phyloP scores from a whole-genome alignment of 805 yeast genomes.

The Hanseniaspora lindneri region DNA sequence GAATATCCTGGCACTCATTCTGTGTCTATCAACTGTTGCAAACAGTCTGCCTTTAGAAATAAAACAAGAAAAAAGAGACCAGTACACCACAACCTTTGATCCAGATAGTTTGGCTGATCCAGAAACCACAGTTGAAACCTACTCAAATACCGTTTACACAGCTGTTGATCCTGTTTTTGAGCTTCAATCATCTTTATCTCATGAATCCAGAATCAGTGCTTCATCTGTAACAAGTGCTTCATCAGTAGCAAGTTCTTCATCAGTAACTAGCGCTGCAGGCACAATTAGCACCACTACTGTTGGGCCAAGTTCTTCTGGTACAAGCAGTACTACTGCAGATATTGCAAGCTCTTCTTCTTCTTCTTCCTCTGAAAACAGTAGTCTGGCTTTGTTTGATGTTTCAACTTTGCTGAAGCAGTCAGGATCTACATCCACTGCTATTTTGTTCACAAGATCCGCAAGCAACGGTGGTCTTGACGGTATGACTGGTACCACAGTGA shows the following conservation, averaged over 20 bases:
- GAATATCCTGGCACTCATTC: neutral
- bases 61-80: neutral
- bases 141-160: neutral
- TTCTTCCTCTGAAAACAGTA: neutral
- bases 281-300: neutral
- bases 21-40: neutral
- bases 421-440: slow-evolving; percentile 20
- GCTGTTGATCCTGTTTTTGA: slow-evolving; percentile 5
- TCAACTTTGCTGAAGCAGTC: slow-evolving; percentile 18
- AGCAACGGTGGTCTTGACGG: slow-evolving; percentile 17
- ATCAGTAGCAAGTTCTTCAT: neutral
- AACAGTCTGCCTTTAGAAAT: neutral
- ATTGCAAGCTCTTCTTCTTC: neutral
- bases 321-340: neutral
- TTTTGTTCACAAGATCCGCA: slow-evolving; percentile 17
- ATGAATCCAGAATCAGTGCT: slow-evolving; percentile 1
- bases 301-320: too few relatives aligned
- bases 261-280: slow-evolving; percentile 10
- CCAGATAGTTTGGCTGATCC: neutral
- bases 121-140: slow-evolving; percentile 5
- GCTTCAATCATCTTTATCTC: neutral
- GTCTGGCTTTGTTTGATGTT: slow-evolving; percentile 5
- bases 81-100: neutral
- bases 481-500: slow-evolving; percentile 26
- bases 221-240: neutral